phyloP scores from a whole-genome alignment of 2,329 filamentous ascomycete genomes.

The Aspergillus arachidicola region DNA sequence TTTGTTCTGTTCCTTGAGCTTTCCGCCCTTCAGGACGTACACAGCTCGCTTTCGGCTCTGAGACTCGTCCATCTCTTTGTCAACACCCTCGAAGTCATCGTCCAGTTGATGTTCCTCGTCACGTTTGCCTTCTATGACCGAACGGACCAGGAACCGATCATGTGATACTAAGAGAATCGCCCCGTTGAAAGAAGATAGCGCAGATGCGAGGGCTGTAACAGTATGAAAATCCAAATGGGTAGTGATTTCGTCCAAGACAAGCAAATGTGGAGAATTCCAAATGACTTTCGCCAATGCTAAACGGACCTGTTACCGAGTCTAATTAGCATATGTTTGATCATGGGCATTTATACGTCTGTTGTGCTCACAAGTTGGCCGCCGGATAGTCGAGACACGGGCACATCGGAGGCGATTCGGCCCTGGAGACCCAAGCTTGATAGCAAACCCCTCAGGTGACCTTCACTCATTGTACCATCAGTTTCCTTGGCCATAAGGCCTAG shows the following conservation, averaged over 20 bases:
- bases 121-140: constrained; percentile 66
- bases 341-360: neutral
- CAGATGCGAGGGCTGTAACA: constrained; percentile 69
- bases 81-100: constrained; percentile 50
- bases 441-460: constrained; percentile 69
- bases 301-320: constrained; percentile 44
- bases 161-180: constrained; percentile 78
- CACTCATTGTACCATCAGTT: constrained; percentile 56
- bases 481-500: constrained; percentile 64
- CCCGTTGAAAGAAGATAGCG: constrained; percentile 69
- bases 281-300: constrained; percentile 70
- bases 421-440: constrained; percentile 70
- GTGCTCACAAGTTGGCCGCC: constrained; percentile 73
- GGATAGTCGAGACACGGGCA: constrained; percentile 72
- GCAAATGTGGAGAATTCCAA: constrained; percentile 68
- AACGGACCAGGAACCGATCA: constrained; percentile 78
- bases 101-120: constrained; percentile 42
- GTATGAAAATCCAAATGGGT: constrained; percentile 85
- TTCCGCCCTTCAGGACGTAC: constrained; percentile 63
- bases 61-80: constrained; percentile 48
- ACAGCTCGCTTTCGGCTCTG: constrained; percentile 55
- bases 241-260: constrained; percentile 79
- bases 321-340: neutral
- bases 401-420: constrained; percentile 71
- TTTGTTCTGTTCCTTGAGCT: constrained; percentile 57